Percentiles rank a stretch among this genome's conserved stretches.
Conservation (phyloP, 2,329 filamentous ascomycete genomes). For the Graphilbum ipis-grandicollis region DNA sequence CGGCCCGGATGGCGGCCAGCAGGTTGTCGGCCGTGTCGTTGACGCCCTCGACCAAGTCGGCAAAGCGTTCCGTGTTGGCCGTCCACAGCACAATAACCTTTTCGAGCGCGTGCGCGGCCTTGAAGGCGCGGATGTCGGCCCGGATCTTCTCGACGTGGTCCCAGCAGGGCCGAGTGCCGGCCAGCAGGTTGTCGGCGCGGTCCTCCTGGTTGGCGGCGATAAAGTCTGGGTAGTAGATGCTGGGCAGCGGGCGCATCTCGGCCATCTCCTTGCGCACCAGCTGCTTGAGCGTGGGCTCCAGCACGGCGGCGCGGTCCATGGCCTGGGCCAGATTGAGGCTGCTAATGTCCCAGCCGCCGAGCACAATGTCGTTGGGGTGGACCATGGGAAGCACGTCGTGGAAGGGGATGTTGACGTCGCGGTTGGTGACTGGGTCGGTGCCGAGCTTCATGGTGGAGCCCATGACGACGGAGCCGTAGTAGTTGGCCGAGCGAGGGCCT, state of each 20-base stretch:
- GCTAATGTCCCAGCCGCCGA: slow-evolving; percentile 98
- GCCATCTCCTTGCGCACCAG: slow-evolving; percentile 88
- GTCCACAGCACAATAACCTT: slow-evolving; percentile 98
- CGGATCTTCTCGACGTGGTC: slow-evolving; percentile 88
- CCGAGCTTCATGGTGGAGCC: slow-evolving; percentile 93
- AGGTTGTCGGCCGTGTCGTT: slow-evolving; percentile 96
- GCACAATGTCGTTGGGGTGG: slow-evolving; percentile 85
- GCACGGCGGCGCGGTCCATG: slow-evolving; percentile 90
- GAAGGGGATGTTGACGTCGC: slow-evolving; percentile 94
- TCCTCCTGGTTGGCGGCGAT: slow-evolving; percentile 97
- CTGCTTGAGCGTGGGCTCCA: slow-evolving; percentile 86
- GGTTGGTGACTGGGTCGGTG: slow-evolving; percentile 61
- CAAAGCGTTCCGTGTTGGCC: slow-evolving; percentile 95
- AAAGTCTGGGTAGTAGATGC: slow-evolving; percentile 98
- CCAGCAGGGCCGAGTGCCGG: slow-evolving; percentile 67
- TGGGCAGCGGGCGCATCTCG: slow-evolving; percentile 72
- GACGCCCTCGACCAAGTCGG: slow-evolving; percentile 71
- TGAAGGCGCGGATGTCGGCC: slow-evolving; percentile 89
- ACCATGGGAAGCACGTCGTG: slow-evolving; percentile 89
- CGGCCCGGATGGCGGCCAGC: slow-evolving; percentile 67
- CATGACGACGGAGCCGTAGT: slow-evolving; percentile 98
- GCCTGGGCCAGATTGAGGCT: slow-evolving; percentile 71
- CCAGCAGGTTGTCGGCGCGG: slow-evolving; percentile 77
- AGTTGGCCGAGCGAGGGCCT: slow-evolving; percentile 72
- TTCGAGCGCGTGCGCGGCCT: slow-evolving; percentile 66